phyloP scores from a whole-genome alignment of 805 yeast species.

The Barnettozyma populi region DNA sequence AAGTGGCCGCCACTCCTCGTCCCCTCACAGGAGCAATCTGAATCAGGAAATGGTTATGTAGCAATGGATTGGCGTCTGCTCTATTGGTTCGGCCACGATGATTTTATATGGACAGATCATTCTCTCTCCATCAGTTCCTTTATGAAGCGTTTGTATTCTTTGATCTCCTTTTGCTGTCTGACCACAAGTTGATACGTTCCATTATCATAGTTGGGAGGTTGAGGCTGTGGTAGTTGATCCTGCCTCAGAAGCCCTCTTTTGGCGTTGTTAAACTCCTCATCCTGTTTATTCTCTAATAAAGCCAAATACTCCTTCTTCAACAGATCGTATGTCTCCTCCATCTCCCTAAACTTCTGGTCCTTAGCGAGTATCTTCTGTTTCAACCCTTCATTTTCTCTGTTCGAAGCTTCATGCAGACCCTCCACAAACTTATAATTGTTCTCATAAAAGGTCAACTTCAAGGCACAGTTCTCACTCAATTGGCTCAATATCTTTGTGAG shows the following conservation, averaged over 20 bases:
- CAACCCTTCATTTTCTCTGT: constrained; percentile 7
- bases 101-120: too few relatives aligned
- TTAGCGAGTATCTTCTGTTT: constrained; percentile 1
- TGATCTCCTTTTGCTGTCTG: constrained; percentile 17
- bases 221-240: neutral
- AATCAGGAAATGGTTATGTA: neutral
- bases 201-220: neutral
- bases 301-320: neutral
- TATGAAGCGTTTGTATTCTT: constrained; percentile 22
- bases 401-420: constrained; percentile 14
- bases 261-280: neutral
- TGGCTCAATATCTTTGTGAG: constrained; percentile 8
- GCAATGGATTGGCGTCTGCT: neutral
- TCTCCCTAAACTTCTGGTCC: neutral
- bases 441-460: constrained; percentile 18
- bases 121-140: constrained; percentile 22
- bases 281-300: neutral
- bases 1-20: too few relatives aligned
- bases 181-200: constrained; percentile 3
- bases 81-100: neutral
- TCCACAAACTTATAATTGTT: constrained; percentile 22
- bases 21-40: too few relatives aligned
- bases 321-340: constrained; percentile 3
- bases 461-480: constrained; percentile 16
- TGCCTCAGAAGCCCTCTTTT: neutral